Percentiles rank a stretch among this genome's conserved stretches.
Conservation (phyloP, 441 rosid genomes). For the Aleurites moluccanus region DNA sequence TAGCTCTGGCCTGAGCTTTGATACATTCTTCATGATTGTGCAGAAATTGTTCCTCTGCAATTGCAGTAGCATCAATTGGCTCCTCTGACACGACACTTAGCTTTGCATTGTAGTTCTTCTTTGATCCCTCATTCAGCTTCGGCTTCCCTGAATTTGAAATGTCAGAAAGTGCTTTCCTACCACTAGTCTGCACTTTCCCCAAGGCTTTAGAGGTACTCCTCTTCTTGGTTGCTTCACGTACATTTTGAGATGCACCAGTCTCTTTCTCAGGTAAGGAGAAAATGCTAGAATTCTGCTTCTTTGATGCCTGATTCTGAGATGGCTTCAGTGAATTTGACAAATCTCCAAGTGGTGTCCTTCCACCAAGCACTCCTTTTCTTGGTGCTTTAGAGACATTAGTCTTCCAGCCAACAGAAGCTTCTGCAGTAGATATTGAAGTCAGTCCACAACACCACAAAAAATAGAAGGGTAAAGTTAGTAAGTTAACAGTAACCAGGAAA, state of each 20-base stretch:
- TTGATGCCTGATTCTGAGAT: conserved; percentile 35
- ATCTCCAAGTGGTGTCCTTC: conserved; percentile 69
- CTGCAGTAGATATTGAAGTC: conserved; percentile 22
- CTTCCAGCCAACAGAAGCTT: conserved; percentile 35
- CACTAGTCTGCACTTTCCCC: conserved; percentile 30
- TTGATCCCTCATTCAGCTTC: conserved; percentile 32
- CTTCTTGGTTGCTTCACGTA: conserved; percentile 33
- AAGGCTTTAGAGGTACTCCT: conserved; percentile 30
- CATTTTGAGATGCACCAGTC: conserved; percentile 22
- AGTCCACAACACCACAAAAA: background rate
- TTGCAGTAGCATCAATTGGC: conserved; percentile 21
- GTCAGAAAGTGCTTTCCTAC: conserved; percentile 55
- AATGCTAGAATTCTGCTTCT: conserved; percentile 34
- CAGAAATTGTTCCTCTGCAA: conserved; percentile 46
- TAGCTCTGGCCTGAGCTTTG: conserved; percentile 36
- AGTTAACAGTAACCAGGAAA: background rate
- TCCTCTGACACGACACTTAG: conserved; percentile 34
- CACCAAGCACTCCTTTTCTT: conserved; percentile 42
- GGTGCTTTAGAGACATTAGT: conserved; percentile 37
- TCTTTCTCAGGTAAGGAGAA: conserved; percentile 30
- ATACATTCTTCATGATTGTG: conserved; percentile 60
- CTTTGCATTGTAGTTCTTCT: conserved; percentile 34
- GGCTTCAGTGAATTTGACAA: conserved; percentile 52
- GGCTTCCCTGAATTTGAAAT: conserved; percentile 55
- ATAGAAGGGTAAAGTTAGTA: background rate